phyloP scores from a whole-genome alignment of 164 flowering plant species.

The Vitis vinifera region DNA sequence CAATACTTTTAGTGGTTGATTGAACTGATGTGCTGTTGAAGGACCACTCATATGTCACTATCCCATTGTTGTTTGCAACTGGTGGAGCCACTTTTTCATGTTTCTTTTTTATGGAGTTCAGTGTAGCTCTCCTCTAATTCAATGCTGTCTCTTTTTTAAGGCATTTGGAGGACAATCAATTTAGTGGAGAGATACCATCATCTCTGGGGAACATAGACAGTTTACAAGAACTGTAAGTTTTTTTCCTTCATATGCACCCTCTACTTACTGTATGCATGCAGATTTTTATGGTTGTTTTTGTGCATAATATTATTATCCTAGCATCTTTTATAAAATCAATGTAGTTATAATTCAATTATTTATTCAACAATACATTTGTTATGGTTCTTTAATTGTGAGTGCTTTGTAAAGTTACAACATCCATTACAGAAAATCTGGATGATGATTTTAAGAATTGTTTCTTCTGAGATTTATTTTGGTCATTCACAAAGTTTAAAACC shows the following conservation, averaged over 20 bases:
- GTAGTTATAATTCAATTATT: no score
- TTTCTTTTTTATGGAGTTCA: not conserved
- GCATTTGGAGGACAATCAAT: constrained; percentile 70
- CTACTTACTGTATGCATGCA: not conserved
- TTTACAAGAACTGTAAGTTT: constrained; percentile 73
- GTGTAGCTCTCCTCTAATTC: not conserved
- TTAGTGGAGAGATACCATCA: constrained; percentile 61
- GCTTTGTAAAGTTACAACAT: not conserved
- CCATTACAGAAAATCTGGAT: not conserved
- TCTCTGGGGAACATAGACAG: constrained; percentile 48
- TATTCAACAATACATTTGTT: no score
- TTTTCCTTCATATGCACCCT: not conserved
- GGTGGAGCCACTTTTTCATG: not conserved
- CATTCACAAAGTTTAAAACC: no score
- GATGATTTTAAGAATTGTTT: not conserved
- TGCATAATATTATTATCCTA: no score
- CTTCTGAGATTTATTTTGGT: no score
- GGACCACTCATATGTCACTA: not conserved
- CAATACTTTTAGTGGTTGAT: not conserved
- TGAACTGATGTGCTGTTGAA: not conserved
- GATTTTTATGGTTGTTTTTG: not conserved
- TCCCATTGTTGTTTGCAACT: not conserved
- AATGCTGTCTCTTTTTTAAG: constrained; percentile 29
- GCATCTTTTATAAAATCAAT: no score
- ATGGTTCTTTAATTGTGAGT: not conserved